Base-by-base conservation (phyloP, 2,329 filamentous ascomycete genomes). In the Ascochyta pisi region DNA sequence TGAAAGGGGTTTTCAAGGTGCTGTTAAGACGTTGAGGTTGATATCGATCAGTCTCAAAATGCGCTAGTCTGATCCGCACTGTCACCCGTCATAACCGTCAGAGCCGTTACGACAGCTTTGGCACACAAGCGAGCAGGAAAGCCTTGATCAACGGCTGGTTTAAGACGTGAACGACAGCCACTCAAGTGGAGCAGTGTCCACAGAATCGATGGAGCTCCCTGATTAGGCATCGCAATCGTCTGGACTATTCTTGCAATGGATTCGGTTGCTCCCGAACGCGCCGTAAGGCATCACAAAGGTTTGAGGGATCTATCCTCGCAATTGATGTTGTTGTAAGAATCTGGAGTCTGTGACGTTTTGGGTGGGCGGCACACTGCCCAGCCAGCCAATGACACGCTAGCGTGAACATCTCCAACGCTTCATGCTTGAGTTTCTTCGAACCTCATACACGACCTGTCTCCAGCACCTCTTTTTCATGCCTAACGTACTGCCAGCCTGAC, bases 361-460 rank as follows among this genome's bases (percentile, higher is more conserved):
- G 43, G 63, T 57, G 37, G 9, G 42, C 60, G 62, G 67, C 55
- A 60, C 37, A 5, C 22, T 31, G 57, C 56, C 6, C 3, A 54
- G 57, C 2, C 24, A 63, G 13, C 53, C 53, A 56, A 56, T 56
- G 47, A 23, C 8, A 31, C 38, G 64, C 61, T 66, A 68, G 66
- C 59, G 56, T 39, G 44, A 57, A 62, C 45, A 54, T 54, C 46
- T 66, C 61, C 62, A 62, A 65, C 68, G 61, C 50, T 64, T 31
- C 45, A 53, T 63, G 60, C 65, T 57, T 63, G 66, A 71, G 63
- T 65, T 61, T 61, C 62, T 56, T 52, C 54, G 49, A 52, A 60
- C 66, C 62, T 74, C 72, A 69, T 51, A 76, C 74, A 65, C 58
- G 27, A 67, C 64, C 65, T 53, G 73, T 75, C 73, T 76, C 71